Conservation (phyloP, 2,329 filamentous ascomycete genomes). For the Alternaria longipes region DNA sequence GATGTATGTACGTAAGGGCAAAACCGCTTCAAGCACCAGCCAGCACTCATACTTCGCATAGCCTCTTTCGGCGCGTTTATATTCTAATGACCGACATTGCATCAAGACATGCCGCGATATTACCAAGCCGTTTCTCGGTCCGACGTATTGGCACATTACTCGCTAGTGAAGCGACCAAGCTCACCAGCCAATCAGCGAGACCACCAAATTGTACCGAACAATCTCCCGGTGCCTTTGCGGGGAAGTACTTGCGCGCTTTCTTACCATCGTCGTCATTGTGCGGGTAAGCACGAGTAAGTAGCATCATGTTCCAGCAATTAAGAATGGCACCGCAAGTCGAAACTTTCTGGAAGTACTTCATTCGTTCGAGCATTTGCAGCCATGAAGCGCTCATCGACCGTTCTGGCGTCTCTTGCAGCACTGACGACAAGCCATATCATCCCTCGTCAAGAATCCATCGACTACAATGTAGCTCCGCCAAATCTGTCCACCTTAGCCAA, state of each 20-base stretch:
- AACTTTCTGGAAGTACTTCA: not conserved
- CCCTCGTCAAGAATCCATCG: constrained; percentile 18
- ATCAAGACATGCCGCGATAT: not conserved
- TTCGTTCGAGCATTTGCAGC: not conserved
- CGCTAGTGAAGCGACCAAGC: not conserved
- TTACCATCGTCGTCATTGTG: constrained; percentile 13
- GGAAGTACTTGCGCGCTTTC: constrained; percentile 6
- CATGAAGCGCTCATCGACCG: constrained; percentile 12
- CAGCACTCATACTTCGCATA: not conserved
- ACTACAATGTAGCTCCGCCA: constrained; percentile 30
- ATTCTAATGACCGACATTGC: not conserved
- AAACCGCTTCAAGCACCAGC: not conserved
- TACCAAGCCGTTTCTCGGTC: constrained; percentile 5
- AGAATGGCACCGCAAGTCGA: not conserved
- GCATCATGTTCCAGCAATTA: constrained; percentile 1
- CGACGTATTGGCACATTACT: constrained; percentile 5
- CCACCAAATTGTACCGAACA: not conserved
- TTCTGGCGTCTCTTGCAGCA: constrained; percentile 10
- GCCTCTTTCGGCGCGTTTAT: not conserved
- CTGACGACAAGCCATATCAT: constrained; percentile 13
- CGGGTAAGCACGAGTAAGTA: not conserved
- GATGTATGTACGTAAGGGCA: not conserved
- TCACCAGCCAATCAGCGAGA: not conserved
- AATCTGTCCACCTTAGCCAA: constrained; percentile 31
- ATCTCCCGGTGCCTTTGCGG: constrained; percentile 11